Base-by-base conservation (phyloP, 2,329 filamentous ascomycete species). In the Xylariaceae sp. region DNA sequence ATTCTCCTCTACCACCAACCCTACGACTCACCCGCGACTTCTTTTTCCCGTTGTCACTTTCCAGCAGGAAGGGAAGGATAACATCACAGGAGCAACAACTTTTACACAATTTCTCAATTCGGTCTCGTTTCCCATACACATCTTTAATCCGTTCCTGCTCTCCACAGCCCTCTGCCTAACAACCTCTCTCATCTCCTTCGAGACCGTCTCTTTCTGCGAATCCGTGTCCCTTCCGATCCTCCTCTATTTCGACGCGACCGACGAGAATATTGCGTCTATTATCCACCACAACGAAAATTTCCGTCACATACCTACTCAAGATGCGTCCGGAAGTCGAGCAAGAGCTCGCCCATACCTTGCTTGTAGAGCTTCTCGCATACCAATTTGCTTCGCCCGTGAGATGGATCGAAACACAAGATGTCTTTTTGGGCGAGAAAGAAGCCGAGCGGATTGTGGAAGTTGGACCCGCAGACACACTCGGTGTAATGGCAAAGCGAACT, bases 351-450 rank as follows among this genome's bases (percentile, higher is more conserved):
- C 92, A 98, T 73, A 97, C 92, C 58, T 82, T 98, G 72, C 87
- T 98, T 67, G 88, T 98, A 57, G 93, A 98, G 83, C 88, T 98
- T 55, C 83, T 98, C 59, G 93, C 93, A 76, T 98, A 97, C 73
- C 93, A 98, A 69, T 98, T 98, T 70, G 93, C 93, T 62, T 97
- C 92, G 44, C 93, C 93, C 40, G 93, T 98, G 61, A 85, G 93
- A 83, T 98, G 93, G 93, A 98, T 98, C 71, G 93, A 98, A 74
- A 98, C 93, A 44, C 93, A 98, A 74, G 93, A 98, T 92, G 93
- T 98, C 61, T 93, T 98, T 64, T 86, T 98, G 60, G 92, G 86
- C 55, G 90, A 97, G 71, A 93, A 95, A 74, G 86, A 84, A 42
- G 94, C 93, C 40, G 93, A 98, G 79, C 85, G 93, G 65, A 94